Conservation (phyloP, 2,329 filamentous ascomycete species). For the Monosporascus sp. region DNA sequence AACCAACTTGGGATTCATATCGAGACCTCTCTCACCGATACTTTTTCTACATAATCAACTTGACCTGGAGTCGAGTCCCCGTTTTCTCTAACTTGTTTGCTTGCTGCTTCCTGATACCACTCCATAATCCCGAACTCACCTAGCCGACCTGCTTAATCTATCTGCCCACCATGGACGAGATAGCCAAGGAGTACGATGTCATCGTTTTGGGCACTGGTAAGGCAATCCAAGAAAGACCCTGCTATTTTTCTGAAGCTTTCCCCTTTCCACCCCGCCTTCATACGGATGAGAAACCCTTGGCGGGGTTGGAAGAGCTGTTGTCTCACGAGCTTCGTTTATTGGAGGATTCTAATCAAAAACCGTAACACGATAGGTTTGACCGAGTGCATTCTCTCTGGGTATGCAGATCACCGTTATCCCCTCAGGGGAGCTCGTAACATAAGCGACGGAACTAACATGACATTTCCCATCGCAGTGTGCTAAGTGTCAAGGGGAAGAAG, state of each 20-base stretch:
- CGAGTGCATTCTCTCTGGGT: conserved; percentile 98
- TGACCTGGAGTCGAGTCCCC: conserved; percentile 18
- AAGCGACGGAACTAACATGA: background rate
- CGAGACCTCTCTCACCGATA: conserved; percentile 25
- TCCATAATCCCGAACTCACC: conserved; percentile 15
- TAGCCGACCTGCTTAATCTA: too few species aligned
- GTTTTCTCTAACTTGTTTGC: background rate
- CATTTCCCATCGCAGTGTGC: conserved; percentile 54
- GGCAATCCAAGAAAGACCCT: conserved; percentile 18
- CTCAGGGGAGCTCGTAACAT: conserved; percentile 1
- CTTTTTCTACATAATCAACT: conserved; percentile 13
- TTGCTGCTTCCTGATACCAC: conserved; percentile 7
- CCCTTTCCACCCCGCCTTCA: conserved; percentile 3
- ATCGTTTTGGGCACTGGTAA: conserved; percentile 95
- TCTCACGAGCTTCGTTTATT: background rate
- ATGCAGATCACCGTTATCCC: conserved; percentile 28
- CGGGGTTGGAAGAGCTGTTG: conserved; percentile 5
- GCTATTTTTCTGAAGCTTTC: conserved; percentile 21
- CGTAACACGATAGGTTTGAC: conserved; percentile 66
- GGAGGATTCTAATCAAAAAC: conserved; percentile 25
- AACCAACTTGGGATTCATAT: background rate
- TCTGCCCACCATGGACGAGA: conserved; percentile 77
- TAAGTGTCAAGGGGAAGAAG: conserved; percentile 98
- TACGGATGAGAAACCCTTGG: conserved; percentile 3
- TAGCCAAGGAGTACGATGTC: conserved; percentile 97